phyloP scores from a whole-genome alignment of 768 basidiomycete species.

The Sporobolomyces roseus region DNA sequence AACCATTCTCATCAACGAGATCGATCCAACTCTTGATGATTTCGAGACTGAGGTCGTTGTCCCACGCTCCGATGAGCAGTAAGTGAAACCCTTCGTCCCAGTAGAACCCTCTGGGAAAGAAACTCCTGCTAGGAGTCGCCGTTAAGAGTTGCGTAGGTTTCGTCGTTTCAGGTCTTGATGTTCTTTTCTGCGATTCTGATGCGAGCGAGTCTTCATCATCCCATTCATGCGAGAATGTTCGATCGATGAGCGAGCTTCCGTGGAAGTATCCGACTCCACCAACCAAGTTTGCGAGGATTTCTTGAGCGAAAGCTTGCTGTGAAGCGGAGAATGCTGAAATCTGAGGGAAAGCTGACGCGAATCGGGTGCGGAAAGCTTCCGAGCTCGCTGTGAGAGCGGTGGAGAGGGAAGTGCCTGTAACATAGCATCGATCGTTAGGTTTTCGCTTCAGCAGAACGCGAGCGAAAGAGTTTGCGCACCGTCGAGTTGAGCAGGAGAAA shows the following conservation, averaged over 20 bases:
- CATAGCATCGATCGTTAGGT: neutral
- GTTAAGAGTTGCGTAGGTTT: constrained; percentile 75
- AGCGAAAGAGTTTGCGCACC: constrained; percentile 53
- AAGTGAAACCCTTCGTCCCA: constrained; percentile 99
- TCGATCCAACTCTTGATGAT: constrained; percentile 86
- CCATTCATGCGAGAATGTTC: constrained; percentile 82
- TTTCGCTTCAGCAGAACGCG: neutral
- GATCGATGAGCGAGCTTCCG: constrained; percentile 80
- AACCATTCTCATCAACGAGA: constrained; percentile 87
- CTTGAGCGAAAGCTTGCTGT: constrained; percentile 72
- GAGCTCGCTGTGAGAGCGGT: constrained; percentile 66
- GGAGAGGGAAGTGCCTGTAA: constrained; percentile 62
- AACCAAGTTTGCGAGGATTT: constrained; percentile 81
- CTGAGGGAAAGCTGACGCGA: constrained; percentile 66
- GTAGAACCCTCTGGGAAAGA: constrained; percentile 97
- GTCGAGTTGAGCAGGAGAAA: constrained; percentile 53
- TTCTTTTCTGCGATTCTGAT: constrained; percentile 49
- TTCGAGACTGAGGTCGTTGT: constrained; percentile 81
- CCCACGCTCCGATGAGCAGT: constrained; percentile 84
- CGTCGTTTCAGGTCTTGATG: constrained; percentile 53
- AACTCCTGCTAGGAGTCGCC: constrained; percentile 90
- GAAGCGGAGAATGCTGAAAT: constrained; percentile 55
- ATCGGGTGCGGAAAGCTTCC: constrained; percentile 62
- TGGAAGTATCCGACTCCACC: constrained; percentile 95
- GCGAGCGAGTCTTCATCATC: constrained; percentile 61